Evolutionary conservation across 1,139 yeast species (phyloP), one percentile per base, ranked within the genome.

Genomic region (Candida sojae): DNA sequence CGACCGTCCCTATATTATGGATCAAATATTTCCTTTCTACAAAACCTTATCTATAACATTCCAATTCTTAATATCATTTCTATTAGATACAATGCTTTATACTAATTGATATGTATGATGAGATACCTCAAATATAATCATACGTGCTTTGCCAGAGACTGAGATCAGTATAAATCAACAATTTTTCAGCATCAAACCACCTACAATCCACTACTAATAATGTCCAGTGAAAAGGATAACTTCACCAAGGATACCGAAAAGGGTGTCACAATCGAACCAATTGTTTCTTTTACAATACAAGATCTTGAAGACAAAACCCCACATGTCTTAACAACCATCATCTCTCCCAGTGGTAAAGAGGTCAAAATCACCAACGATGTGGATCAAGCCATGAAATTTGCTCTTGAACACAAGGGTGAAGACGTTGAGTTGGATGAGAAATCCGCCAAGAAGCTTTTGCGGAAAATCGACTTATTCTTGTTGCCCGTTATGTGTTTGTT

Each of bases 401-500:
- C 67, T 4, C 48, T 62, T 34, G 54, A 53, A 5, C 51, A 57
- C 30, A 59, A 53, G 1, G 53, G 52, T 17, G 61, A 53, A 1
- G 48, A 53, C n/a, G 40, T 57, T 21, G 59, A 55, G 29, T 44
- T 62, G 4, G 60, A 60, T 34, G 57, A 54, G 12, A 58, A 50
- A 42, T 49, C 53, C 9, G 59, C 59, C 39, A 52, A 46, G 30
- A 55, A 50, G 31, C 41, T 65, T 32, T 62, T 57, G 12, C 32
- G 80, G 47, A 85, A 83, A 57, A 79, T 82, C 36, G 88, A 84
- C 59, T 40, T 75, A 12, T 75, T 63, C 53, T 59, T 85, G 52
- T 65, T 82, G 54, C 86, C 89, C 0, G 50, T 84, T 35, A 70
- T 84, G 72, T 76, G 84, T 57, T 51, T 79, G 12, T 62, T 83